Conservation (phyloP, 2,329 filamentous ascomycete species). For the Orbilia brochopaga region DNA sequence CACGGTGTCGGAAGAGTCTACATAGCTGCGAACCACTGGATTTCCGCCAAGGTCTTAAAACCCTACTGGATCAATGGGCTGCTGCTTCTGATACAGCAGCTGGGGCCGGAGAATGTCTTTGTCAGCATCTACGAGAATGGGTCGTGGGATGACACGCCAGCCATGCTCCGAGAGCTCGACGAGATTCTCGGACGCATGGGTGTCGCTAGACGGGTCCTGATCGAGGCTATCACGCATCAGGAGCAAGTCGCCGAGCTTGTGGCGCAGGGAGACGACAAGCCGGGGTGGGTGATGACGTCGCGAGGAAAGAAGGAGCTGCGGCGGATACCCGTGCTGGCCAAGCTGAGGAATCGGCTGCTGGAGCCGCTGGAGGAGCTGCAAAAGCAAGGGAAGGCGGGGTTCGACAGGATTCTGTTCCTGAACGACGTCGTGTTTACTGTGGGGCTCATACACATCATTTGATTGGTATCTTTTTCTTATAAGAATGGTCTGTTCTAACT, state of each 20-base stretch:
- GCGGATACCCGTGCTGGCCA: constrained; percentile 72
- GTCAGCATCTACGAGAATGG: constrained; percentile 73
- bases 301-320: constrained; percentile 65
- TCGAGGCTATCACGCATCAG: constrained; percentile 67
- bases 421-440: constrained; percentile 70
- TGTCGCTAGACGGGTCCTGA: constrained; percentile 64
- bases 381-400: constrained; percentile 55
- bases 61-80: constrained; percentile 69
- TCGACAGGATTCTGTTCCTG: constrained; percentile 68
- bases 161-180: constrained; percentile 66
- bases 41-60: constrained; percentile 67
- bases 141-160: constrained; percentile 72
- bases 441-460: constrained; percentile 50
- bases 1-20: constrained; percentile 60
- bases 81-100: constrained; percentile 63
- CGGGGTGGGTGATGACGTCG: constrained; percentile 71
- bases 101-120: constrained; percentile 71
- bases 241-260: constrained; percentile 62
- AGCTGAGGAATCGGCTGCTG: constrained; percentile 69
- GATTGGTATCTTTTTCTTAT: background rate
- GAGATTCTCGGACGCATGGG: constrained; percentile 62
- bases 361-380: constrained; percentile 65
- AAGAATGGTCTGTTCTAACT: background rate
- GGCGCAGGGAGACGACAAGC: constrained; percentile 50
- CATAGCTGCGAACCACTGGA: constrained; percentile 74